Conservation (phyloP, 257 asterid genomes). For the Solanum habrochaites region DNA sequence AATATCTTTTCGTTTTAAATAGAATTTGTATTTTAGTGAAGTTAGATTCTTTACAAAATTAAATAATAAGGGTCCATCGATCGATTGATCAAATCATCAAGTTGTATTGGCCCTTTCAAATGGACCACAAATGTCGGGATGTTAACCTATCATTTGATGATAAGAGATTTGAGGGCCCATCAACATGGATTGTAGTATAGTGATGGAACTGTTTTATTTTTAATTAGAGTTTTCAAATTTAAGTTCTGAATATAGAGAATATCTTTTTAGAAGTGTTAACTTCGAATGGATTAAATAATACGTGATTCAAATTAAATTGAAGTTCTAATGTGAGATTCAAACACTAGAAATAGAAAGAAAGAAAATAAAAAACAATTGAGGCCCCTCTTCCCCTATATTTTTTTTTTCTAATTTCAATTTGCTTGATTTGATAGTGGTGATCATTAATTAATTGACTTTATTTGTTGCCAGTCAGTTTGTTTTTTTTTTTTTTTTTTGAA, state of each 20-base stretch:
- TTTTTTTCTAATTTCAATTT: background rate
- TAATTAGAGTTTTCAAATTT: rapidly evolving
- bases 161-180: background rate
- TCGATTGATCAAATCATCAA: background rate
- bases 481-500: no score
- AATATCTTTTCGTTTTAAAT: background rate
- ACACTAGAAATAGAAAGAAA: no score
- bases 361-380: background rate
- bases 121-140: background rate
- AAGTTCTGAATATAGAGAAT: rapidly evolving
- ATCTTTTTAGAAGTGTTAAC: no score
- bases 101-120: background rate
- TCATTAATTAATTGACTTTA: background rate
- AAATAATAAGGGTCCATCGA: background rate
- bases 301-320: background rate
- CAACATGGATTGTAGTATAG: rapidly evolving
- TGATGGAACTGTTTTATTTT: rapidly evolving
- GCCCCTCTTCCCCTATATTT: background rate
- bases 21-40: background rate
- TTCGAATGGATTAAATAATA: rapidly evolving
- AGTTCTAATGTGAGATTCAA: rapidly evolving
- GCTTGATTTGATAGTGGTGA: background rate
- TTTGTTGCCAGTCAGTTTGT: background rate
- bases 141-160: background rate
- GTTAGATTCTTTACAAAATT: background rate